Evolutionary conservation across 371 early-diverging fungal genomes (phyloP).

Genomic region (Mucor sp.): DNA sequence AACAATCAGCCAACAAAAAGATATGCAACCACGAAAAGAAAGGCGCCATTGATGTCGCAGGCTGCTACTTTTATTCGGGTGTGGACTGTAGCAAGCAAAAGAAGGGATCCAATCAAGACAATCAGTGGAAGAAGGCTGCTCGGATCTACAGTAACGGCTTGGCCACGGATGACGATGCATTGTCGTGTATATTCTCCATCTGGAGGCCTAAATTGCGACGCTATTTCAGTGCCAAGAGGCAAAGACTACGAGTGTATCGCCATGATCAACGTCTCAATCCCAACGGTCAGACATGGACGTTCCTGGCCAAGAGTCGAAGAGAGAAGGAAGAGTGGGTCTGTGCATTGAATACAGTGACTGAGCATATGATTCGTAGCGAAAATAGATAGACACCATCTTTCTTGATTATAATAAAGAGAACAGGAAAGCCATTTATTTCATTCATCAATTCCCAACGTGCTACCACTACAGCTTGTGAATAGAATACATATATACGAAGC

Average conservation of each 20-base stretch:
- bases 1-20: constrained; percentile 24
- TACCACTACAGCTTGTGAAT: too few species aligned
- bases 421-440: too few species aligned
- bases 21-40: constrained; percentile 39
- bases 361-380: constrained; percentile 32
- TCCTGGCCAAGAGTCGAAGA: constrained; percentile 37
- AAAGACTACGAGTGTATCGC: constrained; percentile 31
- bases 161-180: constrained; percentile 46
- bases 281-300: constrained; percentile 32
- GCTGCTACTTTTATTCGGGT: constrained; percentile 62
- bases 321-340: constrained; percentile 55
- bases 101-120: constrained; percentile 26
- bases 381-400: neutral
- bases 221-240: constrained; percentile 37
- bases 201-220: constrained; percentile 52
- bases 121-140: constrained; percentile 31
- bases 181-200: constrained; percentile 59
- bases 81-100: constrained; percentile 25
- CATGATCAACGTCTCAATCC: constrained; percentile 24
- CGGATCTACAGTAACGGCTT: constrained; percentile 54
- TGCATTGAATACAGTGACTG: constrained; percentile 44
- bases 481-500: too few species aligned
- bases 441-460: too few species aligned
- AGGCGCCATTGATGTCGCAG: constrained; percentile 48
- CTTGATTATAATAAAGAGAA: too few species aligned